Percentiles rank a stretch among this genome's conserved stretches.
phyloP scores from a whole-genome alignment of 1,284 basidiomycete genomes.

The Nidula niveotomentosa region DNA sequence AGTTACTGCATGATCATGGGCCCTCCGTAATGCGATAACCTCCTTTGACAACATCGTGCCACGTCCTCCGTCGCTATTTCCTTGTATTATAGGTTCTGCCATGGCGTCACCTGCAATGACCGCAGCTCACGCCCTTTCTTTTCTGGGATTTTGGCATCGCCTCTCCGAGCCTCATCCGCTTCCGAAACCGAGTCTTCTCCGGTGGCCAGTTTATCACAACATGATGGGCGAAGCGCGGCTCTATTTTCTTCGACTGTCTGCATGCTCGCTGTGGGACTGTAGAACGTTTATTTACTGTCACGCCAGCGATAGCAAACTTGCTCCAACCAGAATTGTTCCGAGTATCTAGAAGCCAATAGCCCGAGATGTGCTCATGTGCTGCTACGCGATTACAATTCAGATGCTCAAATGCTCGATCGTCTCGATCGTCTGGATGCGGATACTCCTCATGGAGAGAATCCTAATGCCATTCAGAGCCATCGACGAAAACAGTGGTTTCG shows the following conservation, averaged over 20 bases:
- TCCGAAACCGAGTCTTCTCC: constrained; percentile 21
- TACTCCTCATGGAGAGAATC: constrained; percentile 9
- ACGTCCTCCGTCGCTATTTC: no score
- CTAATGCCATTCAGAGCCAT: neutral
- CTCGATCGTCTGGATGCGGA: constrained; percentile 1
- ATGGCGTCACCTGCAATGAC: no score
- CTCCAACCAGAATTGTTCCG: constrained; percentile 13
- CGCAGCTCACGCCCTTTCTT: no score
- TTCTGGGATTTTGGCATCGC: neutral
- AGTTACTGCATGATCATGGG: no score
- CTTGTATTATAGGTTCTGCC: no score
- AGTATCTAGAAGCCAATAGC: constrained; percentile 17
- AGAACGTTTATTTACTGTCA: neutral
- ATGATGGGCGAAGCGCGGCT: neutral
- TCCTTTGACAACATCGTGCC: no score
- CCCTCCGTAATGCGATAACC: no score
- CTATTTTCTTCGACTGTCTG: neutral
- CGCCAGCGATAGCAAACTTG: neutral
- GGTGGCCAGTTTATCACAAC: constrained; percentile 6
- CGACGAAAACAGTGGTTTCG: constrained; percentile 17
- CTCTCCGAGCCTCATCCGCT: constrained; percentile 5
- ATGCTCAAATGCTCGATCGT: constrained; percentile 12
- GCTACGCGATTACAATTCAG: constrained; percentile 4
- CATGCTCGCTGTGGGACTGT: neutral
- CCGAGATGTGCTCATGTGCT: constrained; percentile 16